A percentile compares a stretch with the other conserved stretches of the same genome.
Evolutionary conservation across 805 yeast species (phyloP).

Genomic region (Candida pseudofarinosa): DNA sequence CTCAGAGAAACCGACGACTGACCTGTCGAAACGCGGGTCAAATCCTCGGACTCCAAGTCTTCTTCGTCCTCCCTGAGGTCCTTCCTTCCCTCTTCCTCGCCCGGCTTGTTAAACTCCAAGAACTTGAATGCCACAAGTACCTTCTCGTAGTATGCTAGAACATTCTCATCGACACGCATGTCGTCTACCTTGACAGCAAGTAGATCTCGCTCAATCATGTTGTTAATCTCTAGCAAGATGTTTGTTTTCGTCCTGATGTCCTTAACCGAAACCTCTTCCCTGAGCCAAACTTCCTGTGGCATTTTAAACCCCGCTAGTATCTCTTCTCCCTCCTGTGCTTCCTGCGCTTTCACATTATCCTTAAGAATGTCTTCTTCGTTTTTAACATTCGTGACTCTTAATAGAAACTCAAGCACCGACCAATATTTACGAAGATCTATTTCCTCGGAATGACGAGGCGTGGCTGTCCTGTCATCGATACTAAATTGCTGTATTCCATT

Average conservation of each 20-base stretch:
- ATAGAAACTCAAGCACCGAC: slow-evolving; percentile 21
- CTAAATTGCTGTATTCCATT: background rate
- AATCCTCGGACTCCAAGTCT: slow-evolving; percentile 3
- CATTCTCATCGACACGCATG: slow-evolving; percentile 19
- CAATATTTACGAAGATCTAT: slow-evolving; percentile 22
- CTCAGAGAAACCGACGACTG: background rate
- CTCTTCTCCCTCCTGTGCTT: slow-evolving; percentile 11
- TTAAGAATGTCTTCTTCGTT: slow-evolving; percentile 8
- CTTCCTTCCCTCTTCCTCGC: background rate
- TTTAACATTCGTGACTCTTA: slow-evolving; percentile 20
- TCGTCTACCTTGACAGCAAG: slow-evolving; percentile 3
- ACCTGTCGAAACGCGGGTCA: slow-evolving; percentile 1
- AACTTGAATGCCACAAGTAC: slow-evolving; percentile 31
- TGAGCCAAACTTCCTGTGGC: slow-evolving; percentile 37
- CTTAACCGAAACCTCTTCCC: slow-evolving; percentile 24
- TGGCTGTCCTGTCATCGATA: background rate
- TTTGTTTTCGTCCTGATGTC: slow-evolving; percentile 29
- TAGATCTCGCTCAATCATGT: slow-evolving; percentile 22
- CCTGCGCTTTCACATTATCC: background rate
- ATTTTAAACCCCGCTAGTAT: slow-evolving; percentile 29
- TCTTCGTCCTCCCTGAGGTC: slow-evolving; percentile 4
- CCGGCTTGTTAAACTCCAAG: slow-evolving; percentile 13
- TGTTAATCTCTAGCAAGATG: slow-evolving; percentile 29
- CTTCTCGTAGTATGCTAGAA: slow-evolving; percentile 26
- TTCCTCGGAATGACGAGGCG: background rate